Evolutionary conservation across 768 basidiomycete species (phyloP).

Genomic region (Tylopilus subfusipes): DNA sequence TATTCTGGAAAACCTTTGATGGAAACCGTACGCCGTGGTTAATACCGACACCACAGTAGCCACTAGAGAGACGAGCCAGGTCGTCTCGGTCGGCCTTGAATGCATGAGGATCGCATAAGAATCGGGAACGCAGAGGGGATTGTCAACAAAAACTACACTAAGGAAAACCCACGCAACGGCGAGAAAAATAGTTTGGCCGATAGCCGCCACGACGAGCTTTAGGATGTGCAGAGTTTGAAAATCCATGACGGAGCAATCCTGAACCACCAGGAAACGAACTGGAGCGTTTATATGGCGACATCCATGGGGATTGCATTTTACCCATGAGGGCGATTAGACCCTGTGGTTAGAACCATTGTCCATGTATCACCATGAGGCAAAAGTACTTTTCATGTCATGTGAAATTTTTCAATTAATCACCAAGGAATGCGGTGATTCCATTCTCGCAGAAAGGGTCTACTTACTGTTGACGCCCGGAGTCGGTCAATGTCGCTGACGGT

Average conservation of each 20-base stretch:
- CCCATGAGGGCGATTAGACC: neutral
- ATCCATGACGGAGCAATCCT: neutral
- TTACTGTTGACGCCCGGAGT: neutral
- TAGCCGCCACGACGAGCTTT: neutral
- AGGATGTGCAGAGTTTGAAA: neutral
- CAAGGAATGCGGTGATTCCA: neutral
- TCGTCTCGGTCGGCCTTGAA: neutral
- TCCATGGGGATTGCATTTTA: neutral
- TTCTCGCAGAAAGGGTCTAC: neutral
- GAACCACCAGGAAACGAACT: neutral
- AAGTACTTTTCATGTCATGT: neutral
- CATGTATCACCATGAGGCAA: neutral
- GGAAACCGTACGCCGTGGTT: neutral
- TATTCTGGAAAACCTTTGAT: neutral
- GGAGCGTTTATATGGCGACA: neutral
- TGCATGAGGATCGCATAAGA: neutral
- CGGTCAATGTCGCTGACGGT: neutral
- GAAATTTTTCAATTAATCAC: neutral
- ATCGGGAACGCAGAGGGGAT: neutral
- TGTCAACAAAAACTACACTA: neutral
- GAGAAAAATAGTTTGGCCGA: slow-evolving; percentile 1
- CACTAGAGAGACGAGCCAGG: neutral
- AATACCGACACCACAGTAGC: neutral
- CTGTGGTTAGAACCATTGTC: neutral
- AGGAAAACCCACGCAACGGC: neutral